Evolutionary conservation across 371 early-diverging fungal species (phyloP).

Genomic region (Fennellomyces sp.): DNA sequence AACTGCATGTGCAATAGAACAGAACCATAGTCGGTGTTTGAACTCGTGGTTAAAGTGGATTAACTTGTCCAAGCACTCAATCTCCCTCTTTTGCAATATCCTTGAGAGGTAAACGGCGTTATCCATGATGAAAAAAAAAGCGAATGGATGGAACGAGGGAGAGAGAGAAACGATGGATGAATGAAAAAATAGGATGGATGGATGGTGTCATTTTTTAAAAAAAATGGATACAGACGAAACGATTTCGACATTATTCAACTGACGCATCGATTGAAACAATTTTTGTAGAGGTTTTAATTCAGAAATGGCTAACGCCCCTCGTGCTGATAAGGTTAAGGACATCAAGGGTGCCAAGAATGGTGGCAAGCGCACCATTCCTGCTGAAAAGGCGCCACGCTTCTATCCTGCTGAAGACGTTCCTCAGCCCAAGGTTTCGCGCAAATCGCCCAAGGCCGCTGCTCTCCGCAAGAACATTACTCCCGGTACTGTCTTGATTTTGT

Average conservation of each 20-base stretch:
- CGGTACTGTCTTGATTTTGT: slow-evolving; percentile 96
- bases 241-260: not conserved
- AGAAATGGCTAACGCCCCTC: slow-evolving; percentile 68
- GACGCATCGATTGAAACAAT: not conserved
- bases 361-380: slow-evolving; percentile 73
- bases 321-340: slow-evolving; percentile 72
- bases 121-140: not conserved
- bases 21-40: no score
- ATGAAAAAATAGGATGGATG: slow-evolving; percentile 13
- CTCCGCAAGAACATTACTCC: slow-evolving; percentile 93
- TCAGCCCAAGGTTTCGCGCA: slow-evolving; percentile 80
- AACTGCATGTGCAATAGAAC: no score
- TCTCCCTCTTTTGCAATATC: slow-evolving; percentile 1
- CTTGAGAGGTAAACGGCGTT: not conserved
- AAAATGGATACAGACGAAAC: not conserved
- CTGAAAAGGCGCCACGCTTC: slow-evolving; percentile 78
- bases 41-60: no score
- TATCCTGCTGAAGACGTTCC: slow-evolving; percentile 89
- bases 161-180: not conserved
- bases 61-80: no score
- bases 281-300: slow-evolving; percentile 5
- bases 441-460: slow-evolving; percentile 72
- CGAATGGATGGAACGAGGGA: not conserved
- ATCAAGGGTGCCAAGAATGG: slow-evolving; percentile 89
- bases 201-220: not conserved